Evolutionary conservation across 2,329 filamentous ascomycete genomes (phyloP).

Genomic region (Thelonectria olida): DNA sequence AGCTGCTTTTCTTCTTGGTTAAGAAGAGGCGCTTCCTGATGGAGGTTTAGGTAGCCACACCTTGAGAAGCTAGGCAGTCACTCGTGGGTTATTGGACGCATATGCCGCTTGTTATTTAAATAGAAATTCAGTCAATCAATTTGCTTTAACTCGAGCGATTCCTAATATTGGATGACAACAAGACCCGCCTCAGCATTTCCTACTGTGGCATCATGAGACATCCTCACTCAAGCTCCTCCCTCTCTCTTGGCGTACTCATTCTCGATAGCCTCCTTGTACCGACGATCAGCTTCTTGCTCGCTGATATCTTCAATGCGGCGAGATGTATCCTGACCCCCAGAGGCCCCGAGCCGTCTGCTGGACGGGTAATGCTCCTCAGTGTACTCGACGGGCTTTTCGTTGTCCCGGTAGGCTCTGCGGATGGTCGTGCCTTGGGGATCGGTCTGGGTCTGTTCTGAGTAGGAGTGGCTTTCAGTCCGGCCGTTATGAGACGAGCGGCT

Average conservation of each 20-base stretch:
- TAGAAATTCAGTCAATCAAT: too few relatives aligned
- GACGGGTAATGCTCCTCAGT: constrained; percentile 1
- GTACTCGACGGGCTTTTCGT: constrained; percentile 2
- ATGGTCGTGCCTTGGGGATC: constrained; percentile 7
- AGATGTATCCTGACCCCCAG: background rate
- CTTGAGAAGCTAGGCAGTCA: too few relatives aligned
- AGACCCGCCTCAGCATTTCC: too few relatives aligned
- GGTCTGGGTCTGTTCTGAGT: background rate
- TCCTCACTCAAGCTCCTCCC: background rate
- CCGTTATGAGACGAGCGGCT: background rate
- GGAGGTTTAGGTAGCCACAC: too few relatives aligned
- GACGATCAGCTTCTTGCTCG: background rate
- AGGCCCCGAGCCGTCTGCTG: background rate
- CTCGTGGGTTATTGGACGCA: too few relatives aligned
- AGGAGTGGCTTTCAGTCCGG: background rate
- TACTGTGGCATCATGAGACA: too few relatives aligned
- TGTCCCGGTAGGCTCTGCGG: constrained; percentile 3
- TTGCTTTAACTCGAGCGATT: too few relatives aligned
- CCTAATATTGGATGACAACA: too few relatives aligned
- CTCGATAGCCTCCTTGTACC: background rate
- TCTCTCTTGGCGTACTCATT: constrained; percentile 3
- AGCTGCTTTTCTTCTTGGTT: too few relatives aligned
- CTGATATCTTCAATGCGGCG: constrained; percentile 8
- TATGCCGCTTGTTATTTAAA: too few relatives aligned
- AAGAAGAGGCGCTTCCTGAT: too few relatives aligned